Percentiles rank a stretch among this genome's conserved stretches.
Conservation (phyloP, 495 filamentous ascomycete species). For the Xylaria longipes region DNA sequence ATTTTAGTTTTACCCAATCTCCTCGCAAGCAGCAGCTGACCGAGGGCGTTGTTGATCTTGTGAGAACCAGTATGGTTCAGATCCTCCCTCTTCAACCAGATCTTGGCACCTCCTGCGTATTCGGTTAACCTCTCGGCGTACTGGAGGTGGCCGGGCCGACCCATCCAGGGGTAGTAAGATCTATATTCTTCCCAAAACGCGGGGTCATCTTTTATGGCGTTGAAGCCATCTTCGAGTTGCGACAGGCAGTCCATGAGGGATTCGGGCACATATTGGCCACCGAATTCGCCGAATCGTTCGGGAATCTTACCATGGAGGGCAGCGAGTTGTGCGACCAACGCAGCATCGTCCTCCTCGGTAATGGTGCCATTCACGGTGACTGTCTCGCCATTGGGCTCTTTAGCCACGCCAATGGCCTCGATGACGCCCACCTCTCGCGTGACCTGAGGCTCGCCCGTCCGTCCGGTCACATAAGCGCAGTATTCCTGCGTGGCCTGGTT, state of each 20-base stretch:
- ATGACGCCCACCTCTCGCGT: constrained; percentile 69
- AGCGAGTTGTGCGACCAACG: constrained; percentile 53
- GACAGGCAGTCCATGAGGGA: constrained; percentile 95
- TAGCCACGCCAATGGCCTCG: constrained; percentile 63
- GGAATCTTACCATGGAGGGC: constrained; percentile 66
- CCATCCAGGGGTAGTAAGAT: constrained; percentile 98
- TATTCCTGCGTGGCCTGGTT: constrained; percentile 84
- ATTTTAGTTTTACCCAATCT: constrained; percentile 90
- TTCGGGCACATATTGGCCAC: constrained; percentile 98
- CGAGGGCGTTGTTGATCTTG: constrained; percentile 97
- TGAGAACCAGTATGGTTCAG: constrained; percentile 86
- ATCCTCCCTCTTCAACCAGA: constrained; percentile 96
- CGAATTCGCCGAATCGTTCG: constrained; percentile 92
- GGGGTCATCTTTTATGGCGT: constrained; percentile 81
- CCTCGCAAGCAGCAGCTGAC: constrained; percentile 83
- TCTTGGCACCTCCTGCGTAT: constrained; percentile 85
- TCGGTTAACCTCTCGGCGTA: constrained; percentile 86
- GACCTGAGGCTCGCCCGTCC: constrained; percentile 51
- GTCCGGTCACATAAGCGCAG: constrained; percentile 79
- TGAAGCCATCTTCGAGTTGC: constrained; percentile 91
- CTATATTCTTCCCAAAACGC: constrained; percentile 97
- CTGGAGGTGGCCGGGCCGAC: constrained; percentile 89
- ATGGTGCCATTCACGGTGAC: constrained; percentile 68
- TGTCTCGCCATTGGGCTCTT: constrained; percentile 55
- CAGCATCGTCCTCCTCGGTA: constrained; percentile 46